Conservation (phyloP, 148 eudicot species). For the Selenicereus undatus region DNA sequence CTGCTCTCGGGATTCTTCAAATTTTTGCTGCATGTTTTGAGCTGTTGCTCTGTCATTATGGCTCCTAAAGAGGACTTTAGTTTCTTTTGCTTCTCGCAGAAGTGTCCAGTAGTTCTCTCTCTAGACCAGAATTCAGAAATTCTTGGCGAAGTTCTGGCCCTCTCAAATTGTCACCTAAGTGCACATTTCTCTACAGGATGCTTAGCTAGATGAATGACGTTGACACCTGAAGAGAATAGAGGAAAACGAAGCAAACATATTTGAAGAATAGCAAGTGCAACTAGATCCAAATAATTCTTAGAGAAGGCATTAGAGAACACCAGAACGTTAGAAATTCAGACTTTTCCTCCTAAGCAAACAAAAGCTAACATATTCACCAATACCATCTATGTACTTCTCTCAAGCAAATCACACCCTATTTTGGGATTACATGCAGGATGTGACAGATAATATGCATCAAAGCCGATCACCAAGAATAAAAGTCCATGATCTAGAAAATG, state of each 20-base stretch:
- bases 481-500: neutral
- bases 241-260: conserved; percentile 18
- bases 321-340: neutral
- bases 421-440: neutral
- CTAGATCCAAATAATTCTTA: neutral
- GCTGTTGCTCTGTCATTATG: conserved; percentile 47
- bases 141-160: conserved; percentile 29
- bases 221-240: conserved; percentile 35
- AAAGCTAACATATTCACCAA: neutral
- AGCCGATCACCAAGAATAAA: neutral
- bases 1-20: conserved; percentile 42
- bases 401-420: neutral
- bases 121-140: conserved; percentile 32
- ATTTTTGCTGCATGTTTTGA: conserved; percentile 37
- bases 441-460: neutral
- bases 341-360: neutral
- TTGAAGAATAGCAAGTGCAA: neutral
- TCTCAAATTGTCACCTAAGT: conserved; percentile 33
- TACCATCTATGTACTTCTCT: conserved; percentile 5
- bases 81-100: conserved; percentile 32
- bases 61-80: conserved; percentile 24
- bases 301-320: neutral
- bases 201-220: conserved; percentile 41
- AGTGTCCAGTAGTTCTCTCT: conserved; percentile 28
- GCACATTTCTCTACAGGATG: conserved; percentile 24